Evolutionary conservation across 495 filamentous ascomycete genomes (phyloP), one percentile per base, ranked within the genome.

Genomic region (Aspergillus sclerotiicarbonarius): DNA sequence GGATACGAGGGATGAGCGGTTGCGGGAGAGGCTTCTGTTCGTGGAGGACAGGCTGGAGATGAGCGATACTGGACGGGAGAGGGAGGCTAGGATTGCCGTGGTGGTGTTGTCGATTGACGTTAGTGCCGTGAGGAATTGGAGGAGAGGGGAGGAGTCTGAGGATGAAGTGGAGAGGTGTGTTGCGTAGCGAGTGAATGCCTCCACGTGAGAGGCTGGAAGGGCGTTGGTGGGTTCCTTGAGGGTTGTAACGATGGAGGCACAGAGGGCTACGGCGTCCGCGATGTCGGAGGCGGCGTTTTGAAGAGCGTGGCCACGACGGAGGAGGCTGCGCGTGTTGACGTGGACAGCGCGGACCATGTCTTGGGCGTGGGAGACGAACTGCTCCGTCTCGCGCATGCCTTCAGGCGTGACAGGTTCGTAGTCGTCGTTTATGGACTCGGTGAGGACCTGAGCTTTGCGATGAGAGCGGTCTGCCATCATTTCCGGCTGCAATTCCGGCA

Each of bases 341-440:
- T 93, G 90, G 60, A 96, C 83, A 60, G 87, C 85, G 39, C 90
- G 85, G 53, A 97, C 87, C 67, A 90, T 90, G 47, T 96, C 92
- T 59, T 91, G 82, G 3, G 94, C 93, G 65, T 95, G 88, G 46
- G 86, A 84, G 48, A 96, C 84, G 70, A 98, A 98, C 64, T 92
- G 86, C 64, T 97, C 94, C 6, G 96, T 92, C 68, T 96, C 92
- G n/a, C 84, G 82, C 49, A 92, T 85, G 56, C 96, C 91, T 58
- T 91, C 85, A 6, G 61, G 50, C 7, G 67, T 71, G 8, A 96
- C 74, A 0, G 95, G 91, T 30, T 87, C 82, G 63, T 88, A 87
- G 63, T 99, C 94, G 25, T 98, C 94, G 53, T 84, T 81, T 16
- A 99, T 85, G 19, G 86, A 91, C 67, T 99, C 95, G 15, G 79